phyloP scores from a whole-genome alignment of 179 eudicot species.

The Spinacia oleracea region DNA sequence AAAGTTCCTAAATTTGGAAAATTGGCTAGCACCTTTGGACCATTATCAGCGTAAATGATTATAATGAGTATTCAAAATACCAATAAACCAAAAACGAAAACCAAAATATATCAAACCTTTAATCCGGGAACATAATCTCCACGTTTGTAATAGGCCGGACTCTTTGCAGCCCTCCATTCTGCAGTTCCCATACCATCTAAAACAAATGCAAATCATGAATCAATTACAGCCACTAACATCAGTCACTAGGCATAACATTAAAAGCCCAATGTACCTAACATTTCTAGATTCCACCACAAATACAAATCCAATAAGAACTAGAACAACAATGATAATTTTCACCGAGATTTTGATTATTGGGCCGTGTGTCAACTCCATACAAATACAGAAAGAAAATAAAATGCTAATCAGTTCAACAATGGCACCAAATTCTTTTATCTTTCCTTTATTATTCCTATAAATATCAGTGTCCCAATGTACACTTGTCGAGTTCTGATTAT shows the following conservation, averaged over 20 bases:
- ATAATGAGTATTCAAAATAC: neutral
- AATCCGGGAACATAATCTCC: constrained; percentile 99
- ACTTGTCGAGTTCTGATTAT: no score
- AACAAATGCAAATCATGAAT: constrained; percentile 23
- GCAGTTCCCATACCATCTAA: constrained; percentile 99
- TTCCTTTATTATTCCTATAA: no score
- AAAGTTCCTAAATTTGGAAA: no score
- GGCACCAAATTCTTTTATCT: no score
- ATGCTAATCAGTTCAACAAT: neutral
- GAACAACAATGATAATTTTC: neutral
- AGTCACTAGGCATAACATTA: neutral
- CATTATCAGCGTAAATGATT: no score
- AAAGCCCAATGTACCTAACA: neutral
- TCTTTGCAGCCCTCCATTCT: constrained; percentile 96
- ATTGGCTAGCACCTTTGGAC: no score
- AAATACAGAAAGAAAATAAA: neutral
- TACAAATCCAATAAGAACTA: neutral
- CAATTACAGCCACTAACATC: constrained; percentile 2
- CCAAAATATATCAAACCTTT: constrained; percentile 48
- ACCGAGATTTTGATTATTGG: neutral
- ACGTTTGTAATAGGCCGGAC: constrained; percentile 92
- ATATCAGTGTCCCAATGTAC: no score
- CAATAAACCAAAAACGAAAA: neutral
- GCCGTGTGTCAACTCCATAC: neutral
- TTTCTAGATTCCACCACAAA: neutral